phyloP scores from a whole-genome alignment of 805 yeast species.

The Henningerozyma blattae region DNA sequence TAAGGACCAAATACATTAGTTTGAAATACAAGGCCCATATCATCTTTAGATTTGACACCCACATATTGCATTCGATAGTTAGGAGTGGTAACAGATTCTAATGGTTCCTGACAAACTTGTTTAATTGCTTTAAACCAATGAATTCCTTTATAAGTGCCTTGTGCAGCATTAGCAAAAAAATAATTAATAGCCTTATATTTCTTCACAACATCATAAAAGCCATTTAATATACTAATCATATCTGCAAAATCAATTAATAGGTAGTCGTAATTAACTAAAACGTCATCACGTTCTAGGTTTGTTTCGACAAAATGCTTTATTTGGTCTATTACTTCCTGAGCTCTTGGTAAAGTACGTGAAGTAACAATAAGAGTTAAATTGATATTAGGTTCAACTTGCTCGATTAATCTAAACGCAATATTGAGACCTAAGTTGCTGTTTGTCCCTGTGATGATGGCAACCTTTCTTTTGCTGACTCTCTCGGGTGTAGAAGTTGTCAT shows the following conservation, averaged over 20 bases:
- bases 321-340: constrained; percentile 53
- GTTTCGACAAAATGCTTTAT: constrained; percentile 37
- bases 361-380: constrained; percentile 76
- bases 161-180: constrained; percentile 80
- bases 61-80: constrained; percentile 71
- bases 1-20: constrained; percentile 96
- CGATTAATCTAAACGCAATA: constrained; percentile 70
- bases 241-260: constrained; percentile 78
- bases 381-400: constrained; percentile 37
- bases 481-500: too few species aligned
- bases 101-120: constrained; percentile 54
- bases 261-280: constrained; percentile 74
- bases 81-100: constrained; percentile 80
- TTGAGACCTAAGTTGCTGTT: constrained; percentile 71
- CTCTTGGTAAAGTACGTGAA: constrained; percentile 79
- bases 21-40: constrained; percentile 79
- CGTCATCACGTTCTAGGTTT: constrained; percentile 30
- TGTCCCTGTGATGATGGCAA: constrained; percentile 37
- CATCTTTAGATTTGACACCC: constrained; percentile 70
- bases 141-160: constrained; percentile 75
- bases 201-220: constrained; percentile 55
- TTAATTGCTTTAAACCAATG: constrained; percentile 72
- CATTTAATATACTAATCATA: constrained; percentile 74
- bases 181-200: constrained; percentile 62
- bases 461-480: constrained; percentile 19